A percentile compares a stretch with the other conserved stretches of the same genome.
These are phyloP conservation scores for Didymella glomerata DNA, from an alignment of 2,329 filamentous ascomycete genomes.

Conservation along the genomic window DNA sequence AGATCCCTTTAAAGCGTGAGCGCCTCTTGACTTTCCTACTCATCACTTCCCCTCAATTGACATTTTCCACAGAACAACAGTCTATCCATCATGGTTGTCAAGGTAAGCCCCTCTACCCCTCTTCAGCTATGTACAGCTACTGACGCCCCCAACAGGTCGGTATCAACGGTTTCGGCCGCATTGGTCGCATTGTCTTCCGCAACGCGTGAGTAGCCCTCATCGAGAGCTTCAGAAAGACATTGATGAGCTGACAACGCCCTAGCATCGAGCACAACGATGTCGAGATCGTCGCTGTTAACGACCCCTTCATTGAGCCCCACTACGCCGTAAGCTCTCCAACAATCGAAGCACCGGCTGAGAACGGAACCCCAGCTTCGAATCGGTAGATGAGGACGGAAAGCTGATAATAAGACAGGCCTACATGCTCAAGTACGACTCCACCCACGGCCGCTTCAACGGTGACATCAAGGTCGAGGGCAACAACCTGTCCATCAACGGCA, in stretches of 20 bases:
- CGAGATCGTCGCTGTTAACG: constrained; percentile 96
- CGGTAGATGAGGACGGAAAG: constrained; percentile 1
- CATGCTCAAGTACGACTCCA: constrained; percentile 99
- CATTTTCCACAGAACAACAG: constrained; percentile 33
- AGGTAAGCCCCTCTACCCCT: constrained; percentile 49
- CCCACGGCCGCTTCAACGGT: constrained; percentile 97
- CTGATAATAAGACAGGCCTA: constrained; percentile 73
- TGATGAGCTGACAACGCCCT: constrained; percentile 36
- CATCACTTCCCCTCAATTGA: constrained; percentile 26
- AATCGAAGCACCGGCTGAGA: neutral
- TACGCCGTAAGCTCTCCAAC: constrained; percentile 81
- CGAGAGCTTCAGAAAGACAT: constrained; percentile 3
- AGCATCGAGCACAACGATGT: constrained; percentile 86
- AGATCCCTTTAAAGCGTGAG: constrained; percentile 36
- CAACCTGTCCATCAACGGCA: constrained; percentile 87
- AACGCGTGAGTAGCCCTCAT: constrained; percentile 73
- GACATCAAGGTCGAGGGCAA: constrained; percentile 77
- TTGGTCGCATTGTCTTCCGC: constrained; percentile 98
- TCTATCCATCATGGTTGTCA: constrained; percentile 56
- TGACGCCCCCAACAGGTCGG: constrained; percentile 69
- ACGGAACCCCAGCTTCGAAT: neutral
- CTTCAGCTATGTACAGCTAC: constrained; percentile 29
- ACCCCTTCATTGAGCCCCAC: constrained; percentile 97
- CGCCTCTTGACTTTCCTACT: constrained; percentile 19
- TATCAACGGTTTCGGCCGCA: constrained; percentile 99